phyloP scores from a whole-genome alignment of 768 basidiomycete species.

The Tulasnella calospora region DNA sequence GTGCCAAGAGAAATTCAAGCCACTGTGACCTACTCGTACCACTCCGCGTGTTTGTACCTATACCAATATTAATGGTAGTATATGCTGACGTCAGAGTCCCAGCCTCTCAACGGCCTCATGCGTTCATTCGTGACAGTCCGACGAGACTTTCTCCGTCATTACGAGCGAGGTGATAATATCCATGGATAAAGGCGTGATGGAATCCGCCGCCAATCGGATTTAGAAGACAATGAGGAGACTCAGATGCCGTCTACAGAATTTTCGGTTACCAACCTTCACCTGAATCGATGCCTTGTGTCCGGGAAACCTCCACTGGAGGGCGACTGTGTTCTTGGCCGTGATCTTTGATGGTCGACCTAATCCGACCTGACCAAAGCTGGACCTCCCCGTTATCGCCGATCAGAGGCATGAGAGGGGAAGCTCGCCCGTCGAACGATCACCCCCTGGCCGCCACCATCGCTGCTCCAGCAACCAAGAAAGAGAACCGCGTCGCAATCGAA shows the following conservation, averaged over 20 bases:
- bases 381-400: neutral
- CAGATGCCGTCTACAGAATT: no score
- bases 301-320: no score
- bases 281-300: no score
- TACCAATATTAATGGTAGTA: no score
- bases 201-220: constrained; percentile 36
- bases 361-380: neutral
- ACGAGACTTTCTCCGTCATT: constrained; percentile 40
- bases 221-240: constrained; percentile 33
- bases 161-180: constrained; percentile 41
- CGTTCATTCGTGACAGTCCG: constrained; percentile 30
- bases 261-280: no score
- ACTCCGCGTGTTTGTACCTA: no score
- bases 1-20: no score
- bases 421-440: neutral
- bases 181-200: constrained; percentile 37
- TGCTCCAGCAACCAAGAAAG: neutral
- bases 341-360: no score
- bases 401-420: neutral
- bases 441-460: neutral
- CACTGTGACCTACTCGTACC: no score
- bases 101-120: neutral
- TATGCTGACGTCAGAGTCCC: no score
- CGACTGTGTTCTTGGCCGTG: no score
- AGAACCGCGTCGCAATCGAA: neutral